Conservation (phyloP, 345 rosid genomes). For the Heritiera littoralis region DNA sequence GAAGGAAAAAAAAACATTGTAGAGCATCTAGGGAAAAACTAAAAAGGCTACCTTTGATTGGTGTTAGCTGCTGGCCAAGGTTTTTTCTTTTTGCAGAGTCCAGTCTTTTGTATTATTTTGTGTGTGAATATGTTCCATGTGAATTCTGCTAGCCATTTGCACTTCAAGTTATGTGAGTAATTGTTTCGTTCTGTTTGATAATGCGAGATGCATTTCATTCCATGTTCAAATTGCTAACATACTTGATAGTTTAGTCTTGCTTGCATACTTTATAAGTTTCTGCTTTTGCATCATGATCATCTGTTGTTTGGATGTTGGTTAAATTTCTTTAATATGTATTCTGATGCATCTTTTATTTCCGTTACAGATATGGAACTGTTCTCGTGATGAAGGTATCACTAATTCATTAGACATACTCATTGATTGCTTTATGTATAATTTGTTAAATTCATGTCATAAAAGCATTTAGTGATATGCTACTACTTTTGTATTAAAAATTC, state of each 20-base stretch:
- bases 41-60: neutral
- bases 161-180: neutral
- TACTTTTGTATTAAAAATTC: neutral
- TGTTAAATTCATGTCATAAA: neutral
- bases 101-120: neutral
- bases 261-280: too few species aligned
- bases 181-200: neutral
- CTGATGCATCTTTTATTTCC: constrained; percentile 28
- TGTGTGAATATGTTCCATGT: neutral
- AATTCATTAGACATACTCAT: neutral
- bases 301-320: neutral
- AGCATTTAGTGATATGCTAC: constrained; percentile 4
- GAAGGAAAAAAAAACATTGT: neutral
- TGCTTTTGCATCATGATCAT: too few species aligned
- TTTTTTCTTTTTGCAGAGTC: neutral
- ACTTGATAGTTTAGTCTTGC: neutral
- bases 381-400: constrained; percentile 83
- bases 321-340: constrained; percentile 6
- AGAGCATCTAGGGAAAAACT: too few species aligned
- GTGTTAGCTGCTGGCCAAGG: neutral
- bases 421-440: constrained; percentile 5
- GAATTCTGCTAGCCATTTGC: neutral
- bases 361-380: constrained; percentile 95
- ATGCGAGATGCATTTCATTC: neutral
- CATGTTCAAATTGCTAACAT: neutral